phyloP scores from a whole-genome alignment of 208 protist genomes.

The Leishmania gerbilli region DNA sequence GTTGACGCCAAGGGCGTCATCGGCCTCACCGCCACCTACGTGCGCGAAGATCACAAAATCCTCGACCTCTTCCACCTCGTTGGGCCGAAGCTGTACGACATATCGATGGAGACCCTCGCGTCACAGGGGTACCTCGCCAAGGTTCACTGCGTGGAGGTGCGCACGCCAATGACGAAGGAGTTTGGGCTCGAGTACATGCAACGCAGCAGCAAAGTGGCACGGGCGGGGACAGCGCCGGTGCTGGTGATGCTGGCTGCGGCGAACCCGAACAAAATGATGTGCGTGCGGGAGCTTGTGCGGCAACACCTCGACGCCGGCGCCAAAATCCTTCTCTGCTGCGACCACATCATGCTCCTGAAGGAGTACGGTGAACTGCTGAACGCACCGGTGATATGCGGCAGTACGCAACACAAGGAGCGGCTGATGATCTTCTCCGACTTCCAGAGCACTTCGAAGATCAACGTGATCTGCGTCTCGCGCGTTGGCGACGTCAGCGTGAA shows the following conservation, averaged over 20 bases:
- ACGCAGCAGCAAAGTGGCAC: conserved; percentile 36
- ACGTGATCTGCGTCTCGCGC: conserved; percentile 97
- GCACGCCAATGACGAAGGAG: conserved; percentile 96
- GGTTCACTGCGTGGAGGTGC: conserved; percentile 98
- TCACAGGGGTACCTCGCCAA: conserved; percentile 96
- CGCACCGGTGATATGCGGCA: conserved; percentile 94
- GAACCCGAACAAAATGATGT: conserved; percentile 92
- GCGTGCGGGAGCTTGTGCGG: conserved; percentile 91
- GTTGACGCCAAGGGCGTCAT: conserved; percentile 97
- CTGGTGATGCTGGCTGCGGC: conserved; percentile 81
- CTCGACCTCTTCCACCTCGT: conserved; percentile 98
- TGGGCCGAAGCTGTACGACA: conserved; percentile 99
- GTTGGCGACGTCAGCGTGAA: conserved; percentile 98
- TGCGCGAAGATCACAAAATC: conserved; percentile 98
- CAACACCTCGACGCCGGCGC: conserved; percentile 92
- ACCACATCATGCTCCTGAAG: conserved; percentile 97
- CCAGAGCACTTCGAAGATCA: conserved; percentile 83
- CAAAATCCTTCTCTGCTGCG: conserved; percentile 99
- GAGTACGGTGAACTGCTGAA: conserved; percentile 92
- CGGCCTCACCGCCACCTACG: conserved; percentile 97
- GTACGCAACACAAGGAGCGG: conserved; percentile 92
- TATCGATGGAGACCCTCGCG: conserved; percentile 98
- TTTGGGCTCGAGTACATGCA: conserved; percentile 94
- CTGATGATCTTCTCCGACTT: conserved; percentile 95
- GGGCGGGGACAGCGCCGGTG: conserved; percentile 41